Evolutionary conservation across 2,329 filamentous ascomycete genomes (phyloP), one percentile per base, ranked within the genome.

Genomic region (Trichocomaceae sp.): DNA sequence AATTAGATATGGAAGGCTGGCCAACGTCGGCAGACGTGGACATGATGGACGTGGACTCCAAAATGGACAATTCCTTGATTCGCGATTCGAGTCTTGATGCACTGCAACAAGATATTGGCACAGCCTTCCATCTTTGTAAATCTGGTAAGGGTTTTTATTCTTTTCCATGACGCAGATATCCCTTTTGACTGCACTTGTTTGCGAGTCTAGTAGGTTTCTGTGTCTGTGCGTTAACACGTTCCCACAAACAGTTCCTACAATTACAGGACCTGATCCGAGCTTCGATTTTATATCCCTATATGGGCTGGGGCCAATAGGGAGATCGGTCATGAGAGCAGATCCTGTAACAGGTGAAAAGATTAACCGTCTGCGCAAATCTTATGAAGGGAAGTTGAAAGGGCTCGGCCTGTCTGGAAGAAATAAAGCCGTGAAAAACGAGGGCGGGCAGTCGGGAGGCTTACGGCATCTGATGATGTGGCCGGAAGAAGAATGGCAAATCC

Each of bases 311-410:
- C 67, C 73, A 35, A 73, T 85, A 53, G 79, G 82, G 58, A 75
- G 75, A 60, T 81, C 77, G 52, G 82, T 85, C 59, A 81, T 79
- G 57, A 74, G 83, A 52, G 77, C 73, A 49, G 81, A 86, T 65
- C 80, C 81, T 15, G 67, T 75, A 19, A 84, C 81, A n/a, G 82
- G 82, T 57, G 82, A 84, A 64, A 86, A 86, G 71, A 77, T 78
- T 58, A 84, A 85, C 69, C 80, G 81, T 64, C 72, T 86, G 42
- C 75, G 83, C 57, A 79, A 78, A 59, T 78, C 76, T 3, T 79
- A 79, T 58, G 76, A 78, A 63, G 76, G 76, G 42, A 77, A 78
- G 60, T 64, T 78, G 61, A 78, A 78, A 61, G 70, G 66, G 1
- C 62, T 78, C 45, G 70, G 70, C 9, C 63, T 79, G 35, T 69